phyloP scores from a whole-genome alignment of 352 stramenopile species.

The Globisporangium nodosum region DNA sequence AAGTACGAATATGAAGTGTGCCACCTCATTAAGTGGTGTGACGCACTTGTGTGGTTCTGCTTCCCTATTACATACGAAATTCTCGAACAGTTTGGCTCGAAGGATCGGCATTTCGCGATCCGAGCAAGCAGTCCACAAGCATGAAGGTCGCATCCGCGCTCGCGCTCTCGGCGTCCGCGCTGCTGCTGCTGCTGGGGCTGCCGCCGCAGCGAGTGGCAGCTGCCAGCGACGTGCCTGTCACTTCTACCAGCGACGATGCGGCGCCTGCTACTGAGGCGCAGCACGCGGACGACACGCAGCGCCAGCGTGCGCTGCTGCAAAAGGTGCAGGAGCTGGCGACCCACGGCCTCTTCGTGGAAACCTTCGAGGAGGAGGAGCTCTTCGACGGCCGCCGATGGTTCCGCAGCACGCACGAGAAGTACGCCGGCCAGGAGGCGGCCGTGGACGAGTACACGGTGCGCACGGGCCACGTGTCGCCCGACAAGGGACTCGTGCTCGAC shows the following conservation, averaged over 20 bases:
- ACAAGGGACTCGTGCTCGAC: conserved; percentile 73
- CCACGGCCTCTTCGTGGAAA: conserved; percentile 69
- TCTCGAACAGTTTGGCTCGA: background rate
- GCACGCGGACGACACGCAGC: conserved; percentile 12
- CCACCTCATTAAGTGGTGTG: background rate
- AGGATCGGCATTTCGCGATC: background rate
- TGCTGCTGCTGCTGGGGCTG: conserved; percentile 27
- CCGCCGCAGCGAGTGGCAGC: background rate
- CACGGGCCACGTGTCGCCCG: conserved; percentile 42
- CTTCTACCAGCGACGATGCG: background rate
- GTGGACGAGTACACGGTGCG: conserved; percentile 61
- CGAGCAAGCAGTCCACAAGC: background rate
- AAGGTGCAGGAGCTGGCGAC: conserved; percentile 49
- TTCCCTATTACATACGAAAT: background rate
- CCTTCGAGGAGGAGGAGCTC: conserved; percentile 53
- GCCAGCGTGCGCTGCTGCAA: conserved; percentile 24
- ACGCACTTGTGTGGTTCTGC: background rate
- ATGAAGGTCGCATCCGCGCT: conserved; percentile 59
- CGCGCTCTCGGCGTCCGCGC: conserved; percentile 33
- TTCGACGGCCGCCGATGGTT: conserved; percentile 74
- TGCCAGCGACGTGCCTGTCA: background rate
- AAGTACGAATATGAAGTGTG: background rate
- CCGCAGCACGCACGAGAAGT: conserved; percentile 81
- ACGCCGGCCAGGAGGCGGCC: conserved; percentile 59
- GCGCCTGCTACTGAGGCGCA: background rate